Percentiles rank a stretch among this genome's conserved stretches.
Conservation (phyloP, 2,329 filamentous ascomycete species). For the Talaromyces funiculosus region DNA sequence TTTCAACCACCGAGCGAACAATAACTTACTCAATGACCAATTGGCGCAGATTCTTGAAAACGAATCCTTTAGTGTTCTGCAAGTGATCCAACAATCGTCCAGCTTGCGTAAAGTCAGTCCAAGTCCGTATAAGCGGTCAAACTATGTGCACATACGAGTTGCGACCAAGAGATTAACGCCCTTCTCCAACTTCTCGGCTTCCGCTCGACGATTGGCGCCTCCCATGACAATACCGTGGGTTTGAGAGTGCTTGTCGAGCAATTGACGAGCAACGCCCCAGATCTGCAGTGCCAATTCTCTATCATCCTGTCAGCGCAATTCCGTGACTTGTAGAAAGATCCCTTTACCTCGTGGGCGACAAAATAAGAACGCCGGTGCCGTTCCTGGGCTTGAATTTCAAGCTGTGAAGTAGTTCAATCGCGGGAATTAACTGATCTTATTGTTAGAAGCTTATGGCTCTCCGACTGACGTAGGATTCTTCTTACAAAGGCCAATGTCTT, state of each 20-base stretch:
- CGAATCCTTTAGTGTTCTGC: slow-evolving; percentile 82
- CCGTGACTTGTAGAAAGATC: not conserved
- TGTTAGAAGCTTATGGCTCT: not conserved
- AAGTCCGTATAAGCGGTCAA: not conserved
- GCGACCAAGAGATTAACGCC: slow-evolving; percentile 93
- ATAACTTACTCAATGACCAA: slow-evolving; percentile 67
- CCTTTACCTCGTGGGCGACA: slow-evolving; percentile 64
- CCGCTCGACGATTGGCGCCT: slow-evolving; percentile 81
- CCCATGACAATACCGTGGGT: slow-evolving; percentile 96
- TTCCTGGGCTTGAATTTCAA: slow-evolving; percentile 49
- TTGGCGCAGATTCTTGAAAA: slow-evolving; percentile 87
- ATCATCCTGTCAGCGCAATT: not conserved
- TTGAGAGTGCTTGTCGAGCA: slow-evolving; percentile 90
- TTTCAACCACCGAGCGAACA: not conserved
- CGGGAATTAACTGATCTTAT: slow-evolving; percentile 58
- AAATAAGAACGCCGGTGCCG: slow-evolving; percentile 86
- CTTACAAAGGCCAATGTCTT: slow-evolving; percentile 75
- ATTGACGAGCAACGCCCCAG: slow-evolving; percentile 86
- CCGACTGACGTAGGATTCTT: not conserved
- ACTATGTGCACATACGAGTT: slow-evolving; percentile 42
- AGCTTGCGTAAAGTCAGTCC: slow-evolving; percentile 40
- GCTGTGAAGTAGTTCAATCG: slow-evolving; percentile 70
- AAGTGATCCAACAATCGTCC: slow-evolving; percentile 90
- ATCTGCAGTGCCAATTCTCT: slow-evolving; percentile 93
- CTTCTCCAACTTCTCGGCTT: slow-evolving; percentile 89